Conservation (phyloP, 441 rosid species). For the Raphanus hybrid region DNA sequence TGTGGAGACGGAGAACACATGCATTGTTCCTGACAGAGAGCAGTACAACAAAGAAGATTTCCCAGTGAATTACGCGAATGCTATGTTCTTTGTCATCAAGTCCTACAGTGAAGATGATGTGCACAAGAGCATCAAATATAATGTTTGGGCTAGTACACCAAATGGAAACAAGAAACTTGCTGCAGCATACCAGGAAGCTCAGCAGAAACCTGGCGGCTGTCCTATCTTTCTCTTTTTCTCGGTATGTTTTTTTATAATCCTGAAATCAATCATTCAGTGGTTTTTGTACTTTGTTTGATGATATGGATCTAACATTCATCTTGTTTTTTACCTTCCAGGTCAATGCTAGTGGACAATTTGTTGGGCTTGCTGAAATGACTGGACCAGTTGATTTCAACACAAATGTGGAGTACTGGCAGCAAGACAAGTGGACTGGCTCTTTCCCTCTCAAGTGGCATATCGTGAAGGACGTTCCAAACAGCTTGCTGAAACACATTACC, state of each 20-base stretch:
- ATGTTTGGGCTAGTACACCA: slow-evolving; percentile 96
- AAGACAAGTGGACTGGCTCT: slow-evolving; percentile 96
- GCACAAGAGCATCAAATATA: slow-evolving; percentile 89
- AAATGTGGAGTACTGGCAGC: slow-evolving; percentile 90
- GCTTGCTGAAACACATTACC: slow-evolving; percentile 80
- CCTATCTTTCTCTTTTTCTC: slow-evolving; percentile 88
- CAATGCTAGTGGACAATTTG: slow-evolving; percentile 94
- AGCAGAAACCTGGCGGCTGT: slow-evolving; percentile 68
- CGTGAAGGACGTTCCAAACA: slow-evolving; percentile 93
- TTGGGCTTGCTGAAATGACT: slow-evolving; percentile 91
- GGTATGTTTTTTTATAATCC: slow-evolving; percentile 42
- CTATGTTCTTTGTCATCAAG: slow-evolving; percentile 86
- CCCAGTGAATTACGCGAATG: slow-evolving; percentile 60
- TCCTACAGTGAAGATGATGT: slow-evolving; percentile 97
- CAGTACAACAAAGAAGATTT: slow-evolving; percentile 76
- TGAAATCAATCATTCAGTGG: too few relatives aligned
- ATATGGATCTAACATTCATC: background rate
- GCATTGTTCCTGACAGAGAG: slow-evolving; percentile 56
- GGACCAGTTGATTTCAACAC: slow-evolving; percentile 89
- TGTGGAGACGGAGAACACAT: slow-evolving; percentile 39
- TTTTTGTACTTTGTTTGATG: background rate
- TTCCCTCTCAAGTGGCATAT: slow-evolving; percentile 93
- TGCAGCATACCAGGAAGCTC: slow-evolving; percentile 83
- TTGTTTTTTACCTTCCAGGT: slow-evolving; percentile 49
- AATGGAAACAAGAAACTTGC: slow-evolving; percentile 95